Conservation (phyloP, 2,329 filamentous ascomycete species). For the Stachybotrys chartarum region DNA sequence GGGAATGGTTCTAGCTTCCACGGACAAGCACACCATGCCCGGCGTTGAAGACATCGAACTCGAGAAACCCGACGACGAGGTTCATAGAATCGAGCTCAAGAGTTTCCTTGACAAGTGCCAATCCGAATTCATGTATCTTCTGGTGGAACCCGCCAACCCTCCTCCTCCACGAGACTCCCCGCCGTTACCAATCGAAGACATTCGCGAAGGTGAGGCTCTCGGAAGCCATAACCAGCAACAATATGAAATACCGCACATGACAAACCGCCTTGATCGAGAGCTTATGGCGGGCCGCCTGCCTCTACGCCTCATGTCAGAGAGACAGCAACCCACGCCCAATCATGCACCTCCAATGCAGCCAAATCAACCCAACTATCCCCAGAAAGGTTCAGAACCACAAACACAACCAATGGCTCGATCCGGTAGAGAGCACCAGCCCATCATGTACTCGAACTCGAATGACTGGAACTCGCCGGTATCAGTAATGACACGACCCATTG, state of each 20-base stretch:
- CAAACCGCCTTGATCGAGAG: constrained; percentile 43
- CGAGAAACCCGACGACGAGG: constrained; percentile 42
- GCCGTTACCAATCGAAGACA: constrained; percentile 50
- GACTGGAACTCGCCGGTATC: constrained; percentile 27
- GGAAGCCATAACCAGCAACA: constrained; percentile 37
- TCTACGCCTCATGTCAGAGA: constrained; percentile 7
- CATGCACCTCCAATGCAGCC: constrained; percentile 50
- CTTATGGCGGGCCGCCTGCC: constrained; percentile 46
- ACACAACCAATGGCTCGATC: constrained; percentile 46
- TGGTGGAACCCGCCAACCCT: constrained; percentile 61
- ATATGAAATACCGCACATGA: constrained; percentile 20
- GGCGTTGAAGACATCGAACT: constrained; percentile 39
- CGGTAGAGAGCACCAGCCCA: constrained; percentile 39
- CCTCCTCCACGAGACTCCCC: constrained; percentile 57
- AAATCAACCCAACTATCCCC: constrained; percentile 21
- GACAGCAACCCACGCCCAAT: constrained; percentile 47
- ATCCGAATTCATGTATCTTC: constrained; percentile 60
- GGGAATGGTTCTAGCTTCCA: constrained; percentile 24
- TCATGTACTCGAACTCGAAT: constrained; percentile 27
- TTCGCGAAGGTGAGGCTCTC: constrained; percentile 48
- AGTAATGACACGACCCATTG: constrained; percentile 24
- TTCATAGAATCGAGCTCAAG: constrained; percentile 47
- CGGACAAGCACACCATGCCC: constrained; percentile 33
- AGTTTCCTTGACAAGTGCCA: constrained; percentile 58
- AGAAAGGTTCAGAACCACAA: constrained; percentile 31